Percentiles rank a stretch among this genome's conserved stretches.
These are phyloP conservation scores for Mucor ambiguus DNA, from an alignment of 371 early-diverging fungal species.

Conservation along the genomic window DNA sequence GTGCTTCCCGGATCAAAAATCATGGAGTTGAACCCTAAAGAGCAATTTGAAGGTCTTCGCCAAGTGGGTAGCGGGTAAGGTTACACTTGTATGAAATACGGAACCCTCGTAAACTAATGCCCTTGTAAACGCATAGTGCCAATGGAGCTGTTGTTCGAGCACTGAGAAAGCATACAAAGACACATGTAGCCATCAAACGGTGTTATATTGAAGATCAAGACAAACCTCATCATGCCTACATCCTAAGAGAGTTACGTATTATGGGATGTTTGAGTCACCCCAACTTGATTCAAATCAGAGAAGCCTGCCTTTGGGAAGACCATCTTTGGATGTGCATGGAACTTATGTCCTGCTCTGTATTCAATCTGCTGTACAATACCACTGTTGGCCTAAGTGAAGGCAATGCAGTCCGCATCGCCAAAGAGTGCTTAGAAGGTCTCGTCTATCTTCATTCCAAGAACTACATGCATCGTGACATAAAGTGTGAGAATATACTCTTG, in stretches of 20 bases:
- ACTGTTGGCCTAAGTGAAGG: constrained; percentile 47
- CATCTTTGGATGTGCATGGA: constrained; percentile 59
- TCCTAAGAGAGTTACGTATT: constrained; percentile 50
- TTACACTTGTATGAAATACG: background rate
- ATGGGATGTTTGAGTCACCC: constrained; percentile 49
- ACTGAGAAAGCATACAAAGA: constrained; percentile 19
- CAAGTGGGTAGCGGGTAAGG: constrained; percentile 56
- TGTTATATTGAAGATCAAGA: constrained; percentile 55
- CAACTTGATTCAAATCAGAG: constrained; percentile 42
- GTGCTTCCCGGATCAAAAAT: constrained; percentile 46
- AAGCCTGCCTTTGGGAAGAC: constrained; percentile 48
- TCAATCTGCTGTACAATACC: constrained; percentile 44
- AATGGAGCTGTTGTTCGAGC: constrained; percentile 30
- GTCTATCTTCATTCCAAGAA: constrained; percentile 51
- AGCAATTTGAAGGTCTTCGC: constrained; percentile 37
- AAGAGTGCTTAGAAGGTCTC: constrained; percentile 49
- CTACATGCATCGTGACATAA: constrained; percentile 58
- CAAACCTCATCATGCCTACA: constrained; percentile 45
- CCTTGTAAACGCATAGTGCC: constrained; percentile 9
- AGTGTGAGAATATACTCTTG: constrained; percentile 54
- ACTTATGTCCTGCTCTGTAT: constrained; percentile 54
- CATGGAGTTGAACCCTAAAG: constrained; percentile 44
- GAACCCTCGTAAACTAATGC: background rate
- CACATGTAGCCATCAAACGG: constrained; percentile 53
- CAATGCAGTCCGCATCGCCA: constrained; percentile 41